A percentile compares a stretch with the other conserved stretches of the same genome.
Conservation (phyloP, 78 protist species). For the Polysphondylium violaceum region DNA sequence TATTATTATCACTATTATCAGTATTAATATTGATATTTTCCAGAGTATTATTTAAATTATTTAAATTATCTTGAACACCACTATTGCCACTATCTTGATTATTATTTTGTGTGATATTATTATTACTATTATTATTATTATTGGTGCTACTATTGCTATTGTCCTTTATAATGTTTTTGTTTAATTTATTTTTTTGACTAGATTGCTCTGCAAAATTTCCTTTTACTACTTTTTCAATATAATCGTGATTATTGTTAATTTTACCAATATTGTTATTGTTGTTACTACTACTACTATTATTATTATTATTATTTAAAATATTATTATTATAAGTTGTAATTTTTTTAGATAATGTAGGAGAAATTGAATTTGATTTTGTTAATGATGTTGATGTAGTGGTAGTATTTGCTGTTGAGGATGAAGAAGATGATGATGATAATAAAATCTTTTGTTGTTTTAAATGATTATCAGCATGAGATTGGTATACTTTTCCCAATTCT, state of each 20-base stretch:
- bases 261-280: neutral
- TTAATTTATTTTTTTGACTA: neutral
- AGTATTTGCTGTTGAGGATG: neutral
- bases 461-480: constrained; percentile 19
- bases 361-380: neutral
- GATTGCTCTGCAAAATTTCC: neutral
- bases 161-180: neutral
- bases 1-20: constrained; percentile 2
- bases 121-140: neutral
- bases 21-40: constrained; percentile 26
- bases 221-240: neutral
- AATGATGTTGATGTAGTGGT: neutral
- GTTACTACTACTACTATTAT: too few relatives aligned
- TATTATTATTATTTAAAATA: too few relatives aligned
- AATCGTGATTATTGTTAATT: neutral
- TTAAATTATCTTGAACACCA: too few relatives aligned
- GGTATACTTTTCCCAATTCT: constrained; percentile 32
- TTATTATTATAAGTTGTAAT: neutral
- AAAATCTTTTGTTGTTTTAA: constrained; percentile 25
- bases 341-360: neutral
- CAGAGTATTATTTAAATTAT: too few relatives aligned
- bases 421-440: neutral
- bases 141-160: neutral
- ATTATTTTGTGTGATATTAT: neutral
- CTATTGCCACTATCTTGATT: constrained; percentile 13